Evolutionary conservation across 805 yeast species (phyloP).

Genomic region (Saccharomycopsis sp.): DNA sequence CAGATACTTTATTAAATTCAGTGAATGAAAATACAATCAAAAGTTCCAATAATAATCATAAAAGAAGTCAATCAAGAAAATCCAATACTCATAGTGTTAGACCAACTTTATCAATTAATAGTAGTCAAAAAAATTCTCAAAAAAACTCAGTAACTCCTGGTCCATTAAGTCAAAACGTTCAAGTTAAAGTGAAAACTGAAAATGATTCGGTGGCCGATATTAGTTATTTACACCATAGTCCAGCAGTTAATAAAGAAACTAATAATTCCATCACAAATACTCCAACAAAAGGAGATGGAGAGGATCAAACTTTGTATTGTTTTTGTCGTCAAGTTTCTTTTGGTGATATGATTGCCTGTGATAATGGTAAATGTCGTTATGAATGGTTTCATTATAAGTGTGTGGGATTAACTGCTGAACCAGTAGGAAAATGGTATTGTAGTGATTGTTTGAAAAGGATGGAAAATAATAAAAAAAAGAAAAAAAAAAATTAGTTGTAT

Average conservation of each 20-base stretch:
- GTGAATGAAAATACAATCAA: not conserved
- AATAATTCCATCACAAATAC: not conserved
- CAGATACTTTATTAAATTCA: too few relatives aligned
- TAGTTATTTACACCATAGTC: not conserved
- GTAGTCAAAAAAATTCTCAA: not conserved
- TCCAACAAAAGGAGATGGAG: conserved; percentile 12
- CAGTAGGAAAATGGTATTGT: conserved; percentile 92
- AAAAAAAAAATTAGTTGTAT: too few relatives aligned
- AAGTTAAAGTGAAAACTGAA: conserved; percentile 3
- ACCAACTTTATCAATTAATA: not conserved
- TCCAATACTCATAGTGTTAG: not conserved
- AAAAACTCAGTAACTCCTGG: not conserved
- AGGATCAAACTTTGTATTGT: conserved; percentile 33
- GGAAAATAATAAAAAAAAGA: conserved; percentile 25
- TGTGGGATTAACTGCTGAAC: conserved; percentile 82
- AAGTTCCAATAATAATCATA: not conserved
- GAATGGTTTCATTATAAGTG: conserved; percentile 66
- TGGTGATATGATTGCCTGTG: conserved; percentile 97
- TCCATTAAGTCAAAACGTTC: not conserved
- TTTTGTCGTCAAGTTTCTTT: conserved; percentile 89
- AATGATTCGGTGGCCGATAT: conserved; percentile 2
- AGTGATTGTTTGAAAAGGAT: conserved; percentile 54
- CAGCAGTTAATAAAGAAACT: not conserved
- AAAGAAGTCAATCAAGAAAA: not conserved
- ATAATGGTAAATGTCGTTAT: conserved; percentile 60